Percentiles rank a stretch among this genome's conserved stretches.
These are phyloP conservation scores for Candida neerlandica DNA, from an alignment of 1,139 yeast genomes.

Conservation along the genomic window DNA sequence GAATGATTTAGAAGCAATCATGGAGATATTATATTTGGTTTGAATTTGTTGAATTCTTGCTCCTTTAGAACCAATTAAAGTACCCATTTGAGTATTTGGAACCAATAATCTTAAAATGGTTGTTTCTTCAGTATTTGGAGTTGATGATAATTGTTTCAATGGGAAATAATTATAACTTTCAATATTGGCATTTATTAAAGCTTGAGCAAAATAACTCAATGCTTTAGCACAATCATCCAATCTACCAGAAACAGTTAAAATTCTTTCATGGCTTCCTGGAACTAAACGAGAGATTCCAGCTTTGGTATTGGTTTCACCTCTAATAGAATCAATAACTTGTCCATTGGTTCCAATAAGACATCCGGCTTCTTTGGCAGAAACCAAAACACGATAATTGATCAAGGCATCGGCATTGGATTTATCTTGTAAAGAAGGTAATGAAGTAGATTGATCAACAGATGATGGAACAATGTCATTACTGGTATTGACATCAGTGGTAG, in stretches of 20 bases:
- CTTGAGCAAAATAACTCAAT: constrained; percentile 69
- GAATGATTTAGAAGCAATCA: constrained; percentile 87
- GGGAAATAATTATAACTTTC: constrained; percentile 60
- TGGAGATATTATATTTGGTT: constrained; percentile 67
- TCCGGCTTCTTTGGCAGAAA: constrained; percentile 88
- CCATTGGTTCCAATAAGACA: constrained; percentile 90
- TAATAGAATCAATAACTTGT: constrained; percentile 71
- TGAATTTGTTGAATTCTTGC: constrained; percentile 80
- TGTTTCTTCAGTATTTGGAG: constrained; percentile 51
- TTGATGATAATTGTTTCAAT: constrained; percentile 57
- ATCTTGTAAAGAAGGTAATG: constrained; percentile 34
- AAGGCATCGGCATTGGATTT: constrained; percentile 37
- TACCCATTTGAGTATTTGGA: constrained; percentile 89
- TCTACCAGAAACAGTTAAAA: constrained; percentile 80
- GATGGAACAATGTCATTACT: neutral
- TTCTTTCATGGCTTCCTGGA: constrained; percentile 82
- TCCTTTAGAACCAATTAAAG: constrained; percentile 87
- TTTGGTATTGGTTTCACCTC: constrained; percentile 78
- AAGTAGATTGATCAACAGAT: constrained; percentile 18
- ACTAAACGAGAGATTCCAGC: constrained; percentile 88
- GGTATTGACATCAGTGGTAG: constrained; percentile 4
- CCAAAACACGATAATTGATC: constrained; percentile 67
- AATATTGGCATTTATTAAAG: constrained; percentile 48
- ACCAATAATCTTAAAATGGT: constrained; percentile 70
- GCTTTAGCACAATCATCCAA: constrained; percentile 75